phyloP scores from a whole-genome alignment of 129 eudicot species.

The Artemisia argyi region DNA sequence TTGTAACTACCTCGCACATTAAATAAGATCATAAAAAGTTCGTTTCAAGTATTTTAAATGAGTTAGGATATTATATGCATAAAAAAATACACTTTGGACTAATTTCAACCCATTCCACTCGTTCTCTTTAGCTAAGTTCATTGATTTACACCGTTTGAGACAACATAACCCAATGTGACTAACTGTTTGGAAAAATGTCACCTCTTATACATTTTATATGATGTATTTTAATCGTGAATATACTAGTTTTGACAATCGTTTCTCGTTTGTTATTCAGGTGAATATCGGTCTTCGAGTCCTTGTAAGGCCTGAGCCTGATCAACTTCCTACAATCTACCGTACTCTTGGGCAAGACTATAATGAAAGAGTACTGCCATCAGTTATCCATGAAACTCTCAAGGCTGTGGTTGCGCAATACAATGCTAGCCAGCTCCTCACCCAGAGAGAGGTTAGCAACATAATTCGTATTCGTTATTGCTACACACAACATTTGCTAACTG shows the following conservation, averaged over 20 bases:
- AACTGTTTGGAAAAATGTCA: no score
- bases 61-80: not conserved
- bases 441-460: conserved; percentile 48
- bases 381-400: conserved; percentile 58
- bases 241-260: not conserved
- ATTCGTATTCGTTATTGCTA: not conserved
- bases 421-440: conserved; percentile 65
- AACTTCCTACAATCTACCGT: conserved; percentile 53
- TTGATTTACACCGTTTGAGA: not conserved
- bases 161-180: not conserved
- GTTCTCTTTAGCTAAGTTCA: not conserved
- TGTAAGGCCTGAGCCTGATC: conserved; percentile 51
- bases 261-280: conserved; percentile 35
- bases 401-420: conserved; percentile 70
- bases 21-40: no score
- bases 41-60: no score
- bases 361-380: conserved; percentile 60
- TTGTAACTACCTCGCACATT: no score
- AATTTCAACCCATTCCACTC: not conserved
- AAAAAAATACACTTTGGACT: not conserved
- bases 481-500: not conserved
- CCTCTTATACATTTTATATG: no score
- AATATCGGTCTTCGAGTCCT: conserved; percentile 65
- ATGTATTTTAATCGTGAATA: not conserved
- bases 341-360: conserved; percentile 57